These are phyloP conservation scores for Deinandra increscens DNA, from an alignment of 129 eudicot species.

Conservation along the genomic window DNA sequence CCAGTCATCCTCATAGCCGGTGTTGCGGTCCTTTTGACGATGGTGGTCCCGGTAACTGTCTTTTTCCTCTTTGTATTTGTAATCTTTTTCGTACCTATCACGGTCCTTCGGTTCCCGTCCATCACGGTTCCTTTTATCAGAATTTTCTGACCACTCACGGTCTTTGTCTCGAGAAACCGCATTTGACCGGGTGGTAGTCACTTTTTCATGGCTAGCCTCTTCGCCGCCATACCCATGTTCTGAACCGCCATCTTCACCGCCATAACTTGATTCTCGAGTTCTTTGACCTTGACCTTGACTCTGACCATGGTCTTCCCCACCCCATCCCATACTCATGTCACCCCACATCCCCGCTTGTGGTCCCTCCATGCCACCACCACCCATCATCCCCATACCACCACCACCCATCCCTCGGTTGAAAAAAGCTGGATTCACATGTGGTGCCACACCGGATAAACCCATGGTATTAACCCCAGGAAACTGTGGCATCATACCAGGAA, in stretches of 20 bases:
- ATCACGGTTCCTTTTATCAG: background rate
- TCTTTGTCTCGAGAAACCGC: slow-evolving; percentile 56
- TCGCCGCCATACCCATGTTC: slow-evolving; percentile 67
- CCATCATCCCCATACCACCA: slow-evolving; percentile 83
- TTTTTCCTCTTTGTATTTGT: slow-evolving; percentile 71
- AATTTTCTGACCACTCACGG: background rate
- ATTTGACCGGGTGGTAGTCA: slow-evolving; percentile 48
- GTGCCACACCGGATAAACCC: slow-evolving; percentile 94
- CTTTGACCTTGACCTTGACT: slow-evolving; percentile 48
- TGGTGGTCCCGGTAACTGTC: slow-evolving; percentile 62
- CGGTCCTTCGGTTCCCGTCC: background rate
- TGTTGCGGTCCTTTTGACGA: slow-evolving; percentile 63
- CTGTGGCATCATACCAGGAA: slow-evolving; percentile 89
- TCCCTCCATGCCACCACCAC: slow-evolving; percentile 69
- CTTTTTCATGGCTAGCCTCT: slow-evolving; percentile 73
- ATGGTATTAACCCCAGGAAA: slow-evolving; percentile 75
- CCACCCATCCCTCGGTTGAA: slow-evolving; percentile 83
- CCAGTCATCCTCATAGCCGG: slow-evolving; percentile 71
- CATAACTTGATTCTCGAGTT: slow-evolving; percentile 79
- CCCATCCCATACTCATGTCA: slow-evolving; percentile 60
- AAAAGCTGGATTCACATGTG: slow-evolving; percentile 93
- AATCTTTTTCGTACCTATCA: slow-evolving; percentile 41
- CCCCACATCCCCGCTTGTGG: slow-evolving; percentile 84
- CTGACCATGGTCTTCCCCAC: slow-evolving; percentile 66
- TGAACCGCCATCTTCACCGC: slow-evolving; percentile 91